A percentile compares a stretch with the other conserved stretches of the same genome.
Evolutionary conservation across 1,139 yeast genomes (phyloP).

Genomic region (Yamadazyma epiphylla): DNA sequence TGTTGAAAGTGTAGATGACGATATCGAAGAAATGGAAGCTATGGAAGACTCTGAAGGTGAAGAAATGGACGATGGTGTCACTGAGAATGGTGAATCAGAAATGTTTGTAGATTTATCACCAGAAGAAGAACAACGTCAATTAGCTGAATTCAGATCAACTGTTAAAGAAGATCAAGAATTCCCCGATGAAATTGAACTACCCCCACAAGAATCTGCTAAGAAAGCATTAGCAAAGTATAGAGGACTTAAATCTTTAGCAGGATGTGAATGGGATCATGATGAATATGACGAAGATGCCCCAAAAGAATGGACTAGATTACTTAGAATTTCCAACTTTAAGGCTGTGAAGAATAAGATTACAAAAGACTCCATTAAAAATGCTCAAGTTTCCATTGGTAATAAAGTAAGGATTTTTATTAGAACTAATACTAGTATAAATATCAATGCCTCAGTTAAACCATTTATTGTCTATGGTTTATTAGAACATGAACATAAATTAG

Average conservation of each 20-base stretch:
- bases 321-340: constrained; percentile 73
- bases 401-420: constrained; percentile 56
- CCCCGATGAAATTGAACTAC: constrained; percentile 91
- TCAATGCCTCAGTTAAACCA: constrained; percentile 34
- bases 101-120: constrained; percentile 70
- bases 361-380: constrained; percentile 57
- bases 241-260: constrained; percentile 79
- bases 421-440: constrained; percentile 65
- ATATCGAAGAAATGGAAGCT: constrained; percentile 21
- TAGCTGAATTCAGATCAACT: constrained; percentile 60
- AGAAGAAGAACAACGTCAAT: constrained; percentile 81
- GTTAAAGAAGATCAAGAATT: constrained; percentile 86
- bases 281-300: constrained; percentile 79
- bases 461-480: constrained; percentile 70
- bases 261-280: constrained; percentile 84
- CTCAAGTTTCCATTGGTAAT: constrained; percentile 66
- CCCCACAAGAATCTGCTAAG: constrained; percentile 70
- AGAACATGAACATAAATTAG: constrained; percentile 81
- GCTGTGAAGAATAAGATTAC: constrained; percentile 68
- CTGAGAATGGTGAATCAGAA: constrained; percentile 45
- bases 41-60: constrained; percentile 20
- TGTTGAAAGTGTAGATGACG: constrained; percentile 48
- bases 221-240: constrained; percentile 75
- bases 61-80: constrained; percentile 29
- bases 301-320: constrained; percentile 68